Conservation (phyloP, 768 basidiomycete genomes). For the Auriscalpium microsporum region DNA sequence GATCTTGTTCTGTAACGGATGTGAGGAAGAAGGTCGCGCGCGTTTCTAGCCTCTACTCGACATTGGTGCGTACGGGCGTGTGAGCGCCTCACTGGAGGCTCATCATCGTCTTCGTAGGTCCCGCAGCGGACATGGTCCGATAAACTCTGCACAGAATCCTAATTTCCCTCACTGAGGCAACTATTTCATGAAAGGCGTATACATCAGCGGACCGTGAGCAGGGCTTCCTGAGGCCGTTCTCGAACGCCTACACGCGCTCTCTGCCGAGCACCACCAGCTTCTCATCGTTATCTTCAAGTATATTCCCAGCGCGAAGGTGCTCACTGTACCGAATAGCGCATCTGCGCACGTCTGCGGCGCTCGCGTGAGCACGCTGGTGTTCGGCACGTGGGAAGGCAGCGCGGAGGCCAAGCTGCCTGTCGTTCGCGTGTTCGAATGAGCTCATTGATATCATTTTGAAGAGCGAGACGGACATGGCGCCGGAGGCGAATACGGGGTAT, state of each 20-base stretch:
- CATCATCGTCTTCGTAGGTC: conserved; percentile 3
- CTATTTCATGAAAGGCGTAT: conserved; percentile 10
- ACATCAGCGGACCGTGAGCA: neutral
- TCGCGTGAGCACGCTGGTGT: neutral
- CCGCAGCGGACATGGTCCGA: conserved; percentile 11
- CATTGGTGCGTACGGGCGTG: conserved; percentile 6
- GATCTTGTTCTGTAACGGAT: conserved; percentile 18
- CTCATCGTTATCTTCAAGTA: conserved; percentile 5
- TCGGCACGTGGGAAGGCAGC: neutral
- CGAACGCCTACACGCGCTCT: neutral
- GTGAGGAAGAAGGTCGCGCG: conserved; percentile 17
- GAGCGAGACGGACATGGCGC: conserved; percentile 5
- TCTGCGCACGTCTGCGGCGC: conserved; percentile 7
- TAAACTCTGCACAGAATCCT: conserved; percentile 11
- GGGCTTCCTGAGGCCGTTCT: neutral
- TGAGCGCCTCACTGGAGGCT: neutral
- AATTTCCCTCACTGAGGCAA: neutral
- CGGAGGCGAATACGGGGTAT: conserved; percentile 4
- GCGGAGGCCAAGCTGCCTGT: neutral
- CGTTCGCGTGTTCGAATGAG: conserved; percentile 1
- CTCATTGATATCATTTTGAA: neutral
- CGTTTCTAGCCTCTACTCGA: conserved; percentile 19
- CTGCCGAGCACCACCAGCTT: neutral
- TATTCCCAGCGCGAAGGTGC: conserved; percentile 4
- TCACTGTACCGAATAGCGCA: conserved; percentile 9